phyloP scores from a whole-genome alignment of 2,329 filamentous ascomycete genomes.

The Fusarium xyrophilum region DNA sequence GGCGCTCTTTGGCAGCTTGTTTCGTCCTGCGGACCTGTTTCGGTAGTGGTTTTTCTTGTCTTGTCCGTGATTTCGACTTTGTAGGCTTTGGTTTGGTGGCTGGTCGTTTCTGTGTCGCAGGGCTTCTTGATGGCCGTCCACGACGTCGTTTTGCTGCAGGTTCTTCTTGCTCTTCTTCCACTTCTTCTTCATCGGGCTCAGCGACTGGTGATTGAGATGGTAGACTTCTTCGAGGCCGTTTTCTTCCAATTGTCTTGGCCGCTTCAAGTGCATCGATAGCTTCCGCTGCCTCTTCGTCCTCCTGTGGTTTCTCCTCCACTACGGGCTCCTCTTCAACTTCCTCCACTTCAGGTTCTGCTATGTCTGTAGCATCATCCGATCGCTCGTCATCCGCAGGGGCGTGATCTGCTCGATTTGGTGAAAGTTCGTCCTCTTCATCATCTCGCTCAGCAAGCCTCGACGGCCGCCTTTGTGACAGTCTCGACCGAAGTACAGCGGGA shows the following conservation, averaged over 20 bases:
- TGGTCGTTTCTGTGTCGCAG: constrained; percentile 52
- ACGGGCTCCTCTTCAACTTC: constrained; percentile 32
- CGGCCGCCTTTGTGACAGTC: constrained; percentile 35
- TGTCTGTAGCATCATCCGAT: constrained; percentile 13
- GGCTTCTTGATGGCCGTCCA: constrained; percentile 49
- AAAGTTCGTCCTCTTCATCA: constrained; percentile 45
- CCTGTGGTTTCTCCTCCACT: constrained; percentile 30
- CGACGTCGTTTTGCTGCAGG: constrained; percentile 49
- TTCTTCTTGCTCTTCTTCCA: constrained; percentile 39
- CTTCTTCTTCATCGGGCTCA: constrained; percentile 47
- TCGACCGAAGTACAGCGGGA: constrained; percentile 44
- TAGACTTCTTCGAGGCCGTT: constrained; percentile 51
- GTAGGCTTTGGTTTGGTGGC: constrained; percentile 34
- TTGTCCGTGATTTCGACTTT: constrained; percentile 28
- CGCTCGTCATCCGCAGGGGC: constrained; percentile 16
- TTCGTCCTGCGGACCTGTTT: constrained; percentile 33
- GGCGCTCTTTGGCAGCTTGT: constrained; percentile 32
- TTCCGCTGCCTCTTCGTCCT: constrained; percentile 47
- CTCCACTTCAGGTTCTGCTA: background rate
- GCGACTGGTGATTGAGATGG: constrained; percentile 52
- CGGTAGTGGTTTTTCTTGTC: constrained; percentile 31
- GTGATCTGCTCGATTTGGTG: constrained; percentile 39
- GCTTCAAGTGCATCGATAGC: constrained; percentile 54
- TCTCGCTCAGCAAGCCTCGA: constrained; percentile 31
- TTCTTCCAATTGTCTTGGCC: constrained; percentile 52